Evolutionary conservation across 2,329 filamentous ascomycete species (phyloP).

Genomic region (Ophiostoma piceae): DNA sequence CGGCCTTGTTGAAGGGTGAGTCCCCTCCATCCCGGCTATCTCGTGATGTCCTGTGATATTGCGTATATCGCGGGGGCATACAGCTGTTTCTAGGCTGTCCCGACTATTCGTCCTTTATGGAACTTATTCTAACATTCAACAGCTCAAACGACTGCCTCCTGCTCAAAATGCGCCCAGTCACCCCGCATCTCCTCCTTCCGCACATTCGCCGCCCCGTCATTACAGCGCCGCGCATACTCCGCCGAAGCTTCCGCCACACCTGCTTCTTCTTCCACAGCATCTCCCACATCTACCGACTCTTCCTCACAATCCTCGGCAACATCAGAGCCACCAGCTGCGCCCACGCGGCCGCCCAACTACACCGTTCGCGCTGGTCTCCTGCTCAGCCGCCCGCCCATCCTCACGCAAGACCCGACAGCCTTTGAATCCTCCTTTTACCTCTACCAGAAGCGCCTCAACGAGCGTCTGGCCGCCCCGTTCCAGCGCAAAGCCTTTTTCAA

Average conservation of each 20-base stretch:
- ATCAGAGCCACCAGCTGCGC: constrained; percentile 31
- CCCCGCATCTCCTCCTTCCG: constrained; percentile 15
- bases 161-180: constrained; percentile 34
- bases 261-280: constrained; percentile 7
- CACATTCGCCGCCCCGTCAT: constrained; percentile 12
- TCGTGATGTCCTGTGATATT: constrained; percentile 17
- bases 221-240: constrained; percentile 19
- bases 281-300: constrained; percentile 8
- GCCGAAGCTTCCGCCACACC: constrained; percentile 16
- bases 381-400: constrained; percentile 78
- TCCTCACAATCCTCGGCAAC: constrained; percentile 19
- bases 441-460: constrained; percentile 95
- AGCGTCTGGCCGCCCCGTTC: constrained; percentile 83
- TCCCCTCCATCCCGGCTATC: not conserved
- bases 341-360: constrained; percentile 37
- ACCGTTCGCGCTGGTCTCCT: constrained; percentile 63
- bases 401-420: constrained; percentile 75
- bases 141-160: constrained; percentile 28
- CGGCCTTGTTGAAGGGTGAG: constrained; percentile 47
- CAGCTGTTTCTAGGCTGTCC: not conserved
- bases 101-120: not conserved
- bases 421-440: constrained; percentile 95
- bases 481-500: constrained; percentile 93
- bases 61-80: not conserved
- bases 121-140: not conserved